Conservation (phyloP, 352 stramenopile genomes). For the Phytophthora hibernalis region DNA sequence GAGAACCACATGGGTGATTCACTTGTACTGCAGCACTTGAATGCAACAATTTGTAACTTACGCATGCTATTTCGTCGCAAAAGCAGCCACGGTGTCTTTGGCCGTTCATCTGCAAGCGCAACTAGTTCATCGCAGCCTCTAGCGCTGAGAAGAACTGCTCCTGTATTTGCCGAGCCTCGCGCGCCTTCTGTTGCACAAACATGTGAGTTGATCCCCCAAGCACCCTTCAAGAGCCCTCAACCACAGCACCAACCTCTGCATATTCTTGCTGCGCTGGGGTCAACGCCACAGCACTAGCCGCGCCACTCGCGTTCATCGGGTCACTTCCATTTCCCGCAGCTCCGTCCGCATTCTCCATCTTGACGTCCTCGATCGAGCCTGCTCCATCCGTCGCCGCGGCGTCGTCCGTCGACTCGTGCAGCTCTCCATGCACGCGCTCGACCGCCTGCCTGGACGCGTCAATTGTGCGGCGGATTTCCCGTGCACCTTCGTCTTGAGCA, state of each 20-base stretch:
- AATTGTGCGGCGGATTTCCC: slow-evolving; percentile 81
- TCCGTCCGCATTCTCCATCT: slow-evolving; percentile 61
- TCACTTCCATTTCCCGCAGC: slow-evolving; percentile 16
- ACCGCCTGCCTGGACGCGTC: slow-evolving; percentile 70
- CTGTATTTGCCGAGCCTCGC: slow-evolving; percentile 62
- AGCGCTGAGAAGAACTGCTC: slow-evolving; percentile 72
- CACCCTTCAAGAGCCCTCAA: not conserved
- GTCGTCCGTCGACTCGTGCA: slow-evolving; percentile 66
- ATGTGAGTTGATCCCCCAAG: slow-evolving; percentile 4
- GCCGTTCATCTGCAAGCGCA: not conserved
- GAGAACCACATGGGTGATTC: not conserved
- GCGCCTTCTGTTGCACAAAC: slow-evolving; percentile 43
- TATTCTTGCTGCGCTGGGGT: slow-evolving; percentile 49
- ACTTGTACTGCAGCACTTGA: slow-evolving; percentile 14
- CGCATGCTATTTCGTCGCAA: slow-evolving; percentile 12
- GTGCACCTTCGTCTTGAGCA: slow-evolving; percentile 84
- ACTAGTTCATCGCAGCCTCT: slow-evolving; percentile 51
- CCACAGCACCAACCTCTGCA: slow-evolving; percentile 33
- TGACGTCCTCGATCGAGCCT: slow-evolving; percentile 45
- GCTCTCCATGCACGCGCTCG: slow-evolving; percentile 63
- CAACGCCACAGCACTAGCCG: slow-evolving; percentile 11
- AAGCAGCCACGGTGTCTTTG: not conserved
- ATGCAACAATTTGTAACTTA: slow-evolving; percentile 46
- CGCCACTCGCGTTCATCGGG: slow-evolving; percentile 10
- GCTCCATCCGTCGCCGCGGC: slow-evolving; percentile 23